Conservation (phyloP, 2,329 filamentous ascomycete species). For the Verticillium longisporum region DNA sequence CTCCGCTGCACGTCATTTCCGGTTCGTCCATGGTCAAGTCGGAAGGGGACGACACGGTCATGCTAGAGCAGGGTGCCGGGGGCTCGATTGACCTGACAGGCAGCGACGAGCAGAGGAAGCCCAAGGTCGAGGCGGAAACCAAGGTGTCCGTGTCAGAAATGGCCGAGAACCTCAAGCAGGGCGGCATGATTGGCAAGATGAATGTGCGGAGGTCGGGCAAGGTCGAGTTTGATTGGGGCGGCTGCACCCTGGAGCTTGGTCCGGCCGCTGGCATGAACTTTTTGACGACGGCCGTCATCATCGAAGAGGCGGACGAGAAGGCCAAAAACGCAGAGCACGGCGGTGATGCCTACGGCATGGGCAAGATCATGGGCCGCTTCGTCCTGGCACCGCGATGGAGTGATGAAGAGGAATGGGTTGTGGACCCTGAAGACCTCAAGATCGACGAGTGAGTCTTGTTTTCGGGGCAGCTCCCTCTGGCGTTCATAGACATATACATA, state of each 20-base stretch:
- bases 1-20: constrained; percentile 36
- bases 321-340: constrained; percentile 29
- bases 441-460: constrained; percentile 1
- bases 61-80: constrained; percentile 24
- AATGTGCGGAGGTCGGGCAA: constrained; percentile 55
- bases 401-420: constrained; percentile 51
- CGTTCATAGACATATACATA: neutral
- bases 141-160: constrained; percentile 22
- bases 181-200: constrained; percentile 54
- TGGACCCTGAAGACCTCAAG: constrained; percentile 25
- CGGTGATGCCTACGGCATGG: constrained; percentile 54
- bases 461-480: neutral
- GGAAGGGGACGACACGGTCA: constrained; percentile 31
- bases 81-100: constrained; percentile 15
- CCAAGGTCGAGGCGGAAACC: constrained; percentile 14
- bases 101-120: constrained; percentile 14
- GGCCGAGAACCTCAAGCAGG: constrained; percentile 35
- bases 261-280: constrained; percentile 48
- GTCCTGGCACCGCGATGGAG: constrained; percentile 51
- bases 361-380: constrained; percentile 56
- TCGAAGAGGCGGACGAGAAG: constrained; percentile 51
- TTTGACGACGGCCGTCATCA: constrained; percentile 50
- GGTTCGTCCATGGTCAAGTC: constrained; percentile 30
- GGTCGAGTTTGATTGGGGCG: constrained; percentile 57
- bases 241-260: constrained; percentile 44